A percentile compares a stretch with the other conserved stretches of the same genome.
Conservation (phyloP, 129 eudicot genomes). For the Heracleum sosnowskyi region DNA sequence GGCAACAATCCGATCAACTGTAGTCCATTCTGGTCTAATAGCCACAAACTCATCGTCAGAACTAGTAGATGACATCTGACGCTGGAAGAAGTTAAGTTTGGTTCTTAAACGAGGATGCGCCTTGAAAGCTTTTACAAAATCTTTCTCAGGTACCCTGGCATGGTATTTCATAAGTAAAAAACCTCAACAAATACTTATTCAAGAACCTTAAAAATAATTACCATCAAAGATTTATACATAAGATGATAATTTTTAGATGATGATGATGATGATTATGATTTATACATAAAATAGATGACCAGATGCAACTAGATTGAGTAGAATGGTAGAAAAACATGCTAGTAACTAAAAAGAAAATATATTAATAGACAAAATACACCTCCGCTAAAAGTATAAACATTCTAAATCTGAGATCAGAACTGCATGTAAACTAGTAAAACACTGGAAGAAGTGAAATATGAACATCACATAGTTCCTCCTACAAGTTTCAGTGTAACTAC, state of each 20-base stretch:
- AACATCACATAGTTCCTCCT: background rate
- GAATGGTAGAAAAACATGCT: background rate
- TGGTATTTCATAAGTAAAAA: background rate
- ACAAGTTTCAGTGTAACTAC: constrained; percentile 27
- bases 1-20: constrained; percentile 90
- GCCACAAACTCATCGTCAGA: constrained; percentile 83
- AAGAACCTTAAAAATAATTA: background rate
- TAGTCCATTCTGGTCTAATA: constrained; percentile 88
- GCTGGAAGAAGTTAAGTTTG: constrained; percentile 78
- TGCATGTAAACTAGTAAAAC: background rate
- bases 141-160: constrained; percentile 24
- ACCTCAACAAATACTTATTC: background rate
- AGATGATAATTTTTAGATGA: too few relatives aligned
- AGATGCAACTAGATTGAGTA: background rate
- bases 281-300: background rate
- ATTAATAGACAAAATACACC: too few relatives aligned
- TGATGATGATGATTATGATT: background rate
- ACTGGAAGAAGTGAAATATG: background rate
- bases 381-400: background rate
- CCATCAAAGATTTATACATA: background rate
- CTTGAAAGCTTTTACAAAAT: constrained; percentile 81
- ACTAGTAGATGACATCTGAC: constrained; percentile 44
- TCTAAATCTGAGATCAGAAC: background rate
- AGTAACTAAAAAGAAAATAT: background rate
- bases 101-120: constrained; percentile 76